A percentile compares a stretch with the other conserved stretches of the same genome.
Evolutionary conservation across 768 basidiomycete species (phyloP).

Genomic region (Pulveroboletus sp.): DNA sequence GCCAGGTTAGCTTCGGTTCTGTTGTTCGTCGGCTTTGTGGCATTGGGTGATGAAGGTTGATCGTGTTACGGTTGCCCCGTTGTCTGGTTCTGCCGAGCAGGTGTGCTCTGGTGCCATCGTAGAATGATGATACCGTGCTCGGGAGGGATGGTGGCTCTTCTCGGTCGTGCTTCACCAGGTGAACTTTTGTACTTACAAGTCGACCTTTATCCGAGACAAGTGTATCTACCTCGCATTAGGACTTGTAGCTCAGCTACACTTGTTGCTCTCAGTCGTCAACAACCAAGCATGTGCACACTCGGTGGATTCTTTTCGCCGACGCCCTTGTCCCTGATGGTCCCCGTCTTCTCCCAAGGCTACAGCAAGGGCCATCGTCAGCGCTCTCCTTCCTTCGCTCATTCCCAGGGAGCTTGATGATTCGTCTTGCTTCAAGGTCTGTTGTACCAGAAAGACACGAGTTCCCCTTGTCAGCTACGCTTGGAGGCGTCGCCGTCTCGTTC

Average conservation of each 20-base stretch:
- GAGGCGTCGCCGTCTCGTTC: constrained; percentile 9
- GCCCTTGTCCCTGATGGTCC: not conserved
- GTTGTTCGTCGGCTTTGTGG: not conserved
- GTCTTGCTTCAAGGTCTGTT: not conserved
- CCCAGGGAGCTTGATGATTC: not conserved
- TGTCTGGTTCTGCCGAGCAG: not conserved
- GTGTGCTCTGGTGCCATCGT: not conserved
- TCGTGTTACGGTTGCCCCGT: not conserved
- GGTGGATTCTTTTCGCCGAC: not conserved
- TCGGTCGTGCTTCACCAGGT: not conserved
- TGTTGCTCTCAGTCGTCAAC: no score
- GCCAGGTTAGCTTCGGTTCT: not conserved
- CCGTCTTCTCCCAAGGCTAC: not conserved
- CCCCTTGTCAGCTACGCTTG: constrained; percentile 13
- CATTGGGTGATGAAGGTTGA: not conserved
- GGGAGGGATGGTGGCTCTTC: not conserved
- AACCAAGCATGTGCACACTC: no score
- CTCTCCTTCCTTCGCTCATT: not conserved
- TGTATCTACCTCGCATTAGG: no score
- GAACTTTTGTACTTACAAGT: no score
- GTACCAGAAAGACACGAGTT: constrained; percentile 19
- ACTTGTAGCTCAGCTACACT: no score
- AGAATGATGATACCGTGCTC: no score
- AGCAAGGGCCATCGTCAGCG: not conserved
- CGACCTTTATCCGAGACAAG: no score